A percentile compares a stretch with the other conserved stretches of the same genome.
phyloP scores from a whole-genome alignment of 2,329 filamentous ascomycete genomes.

The Fusarium redolens region DNA sequence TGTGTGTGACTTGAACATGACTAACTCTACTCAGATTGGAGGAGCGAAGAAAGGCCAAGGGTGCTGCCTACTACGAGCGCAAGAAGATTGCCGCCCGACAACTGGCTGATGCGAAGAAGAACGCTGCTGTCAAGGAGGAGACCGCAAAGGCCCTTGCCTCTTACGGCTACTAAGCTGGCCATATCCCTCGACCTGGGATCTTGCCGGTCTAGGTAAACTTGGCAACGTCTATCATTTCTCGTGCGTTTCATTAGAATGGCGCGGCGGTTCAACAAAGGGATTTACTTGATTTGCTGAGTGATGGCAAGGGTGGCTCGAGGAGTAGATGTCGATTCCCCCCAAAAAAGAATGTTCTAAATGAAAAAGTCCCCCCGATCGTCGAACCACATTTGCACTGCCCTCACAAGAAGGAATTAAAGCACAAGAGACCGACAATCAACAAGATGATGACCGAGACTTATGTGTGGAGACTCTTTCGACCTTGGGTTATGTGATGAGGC shows the following conservation, averaged over 20 bases:
- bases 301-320: slow-evolving; percentile 57
- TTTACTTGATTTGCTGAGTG: slow-evolving; percentile 62
- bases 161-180: slow-evolving; percentile 82
- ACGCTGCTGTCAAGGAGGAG: slow-evolving; percentile 86
- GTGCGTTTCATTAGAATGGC: slow-evolving; percentile 66
- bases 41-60: slow-evolving; percentile 99
- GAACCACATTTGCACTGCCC: slow-evolving; percentile 41
- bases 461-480: slow-evolving; percentile 27
- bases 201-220: slow-evolving; percentile 49
- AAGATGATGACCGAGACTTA: slow-evolving; percentile 40
- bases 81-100: slow-evolving; percentile 97
- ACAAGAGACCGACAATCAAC: slow-evolving; percentile 47
- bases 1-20: not conserved
- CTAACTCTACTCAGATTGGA: slow-evolving; percentile 76
- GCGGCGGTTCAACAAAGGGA: slow-evolving; percentile 62
- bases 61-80: slow-evolving; percentile 98
- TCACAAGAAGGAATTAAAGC: slow-evolving; percentile 48
- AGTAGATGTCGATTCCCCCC: slow-evolving; percentile 49
- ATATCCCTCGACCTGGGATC: slow-evolving; percentile 46
- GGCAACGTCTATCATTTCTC: slow-evolving; percentile 60
- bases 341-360: slow-evolving; percentile 50
- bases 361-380: slow-evolving; percentile 46
- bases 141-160: slow-evolving; percentile 88
- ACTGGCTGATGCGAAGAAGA: slow-evolving; percentile 93
- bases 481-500: slow-evolving; percentile 16